A percentile compares a stretch with the other conserved stretches of the same genome.
These are phyloP conservation scores for Athelia sp. DNA, from an alignment of 1,284 basidiomycete species.

Conservation along the genomic window DNA sequence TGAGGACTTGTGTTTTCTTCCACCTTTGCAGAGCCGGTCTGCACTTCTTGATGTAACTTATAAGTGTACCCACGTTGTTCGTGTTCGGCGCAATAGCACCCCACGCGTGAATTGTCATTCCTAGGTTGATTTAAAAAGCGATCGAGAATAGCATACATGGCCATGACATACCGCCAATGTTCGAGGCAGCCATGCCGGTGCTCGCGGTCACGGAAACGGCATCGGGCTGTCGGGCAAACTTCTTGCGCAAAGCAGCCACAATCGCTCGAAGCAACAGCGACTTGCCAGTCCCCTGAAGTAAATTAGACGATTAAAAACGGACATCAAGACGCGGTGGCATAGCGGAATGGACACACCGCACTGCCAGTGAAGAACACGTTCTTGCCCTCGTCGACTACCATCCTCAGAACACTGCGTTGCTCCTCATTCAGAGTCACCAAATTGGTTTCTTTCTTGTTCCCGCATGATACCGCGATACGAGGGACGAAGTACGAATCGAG, in stretches of 20 bases:
- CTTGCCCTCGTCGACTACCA: constrained; percentile 27
- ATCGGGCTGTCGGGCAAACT: constrained; percentile 52
- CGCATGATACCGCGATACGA: neutral
- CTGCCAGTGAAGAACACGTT: constrained; percentile 50
- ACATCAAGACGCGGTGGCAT: neutral
- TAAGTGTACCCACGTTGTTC: constrained; percentile 48
- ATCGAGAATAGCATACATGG: neutral
- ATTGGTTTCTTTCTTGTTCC: neutral
- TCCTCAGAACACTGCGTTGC: neutral
- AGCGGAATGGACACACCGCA: constrained; percentile 16
- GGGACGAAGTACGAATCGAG: neutral
- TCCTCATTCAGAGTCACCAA: neutral
- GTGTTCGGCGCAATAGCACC: constrained; percentile 70
- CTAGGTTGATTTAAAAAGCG: constrained; percentile 12
- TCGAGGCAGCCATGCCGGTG: constrained; percentile 67
- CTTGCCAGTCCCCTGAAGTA: constrained; percentile 65
- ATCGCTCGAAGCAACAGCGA: constrained; percentile 75
- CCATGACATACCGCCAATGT: constrained; percentile 60
- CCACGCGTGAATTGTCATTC: constrained; percentile 76
- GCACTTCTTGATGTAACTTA: constrained; percentile 48
- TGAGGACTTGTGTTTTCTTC: constrained; percentile 64
- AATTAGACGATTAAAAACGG: constrained; percentile 7
- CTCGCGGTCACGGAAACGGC: constrained; percentile 76
- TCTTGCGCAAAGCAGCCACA: constrained; percentile 62
- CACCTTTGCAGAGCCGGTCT: constrained; percentile 56